Conservation (phyloP, 495 filamentous ascomycete genomes). For the Letharia lupina region DNA sequence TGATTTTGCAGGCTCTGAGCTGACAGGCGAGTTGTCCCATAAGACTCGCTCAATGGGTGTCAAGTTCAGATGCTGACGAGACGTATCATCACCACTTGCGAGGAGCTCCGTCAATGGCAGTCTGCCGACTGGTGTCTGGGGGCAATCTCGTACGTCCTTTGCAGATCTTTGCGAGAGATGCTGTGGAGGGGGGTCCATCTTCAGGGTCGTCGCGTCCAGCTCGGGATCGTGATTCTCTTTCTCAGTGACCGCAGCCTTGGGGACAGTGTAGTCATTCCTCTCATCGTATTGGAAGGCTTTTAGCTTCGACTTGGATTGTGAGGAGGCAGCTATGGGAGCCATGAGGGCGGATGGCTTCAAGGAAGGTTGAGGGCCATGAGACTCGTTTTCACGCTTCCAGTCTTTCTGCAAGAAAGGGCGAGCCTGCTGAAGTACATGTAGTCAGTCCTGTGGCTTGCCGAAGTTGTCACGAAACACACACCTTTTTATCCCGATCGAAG, state of each 20-base stretch:
- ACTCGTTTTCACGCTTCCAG: slow-evolving; percentile 8
- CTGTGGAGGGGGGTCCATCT: slow-evolving; percentile 28
- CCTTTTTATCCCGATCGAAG: slow-evolving; percentile 34
- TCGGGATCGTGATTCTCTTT: slow-evolving; percentile 28
- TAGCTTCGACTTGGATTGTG: slow-evolving; percentile 49
- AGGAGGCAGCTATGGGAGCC: slow-evolving; percentile 31
- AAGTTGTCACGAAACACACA: not conserved
- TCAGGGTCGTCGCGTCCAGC: slow-evolving; percentile 32
- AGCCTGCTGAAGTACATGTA: slow-evolving; percentile 3
- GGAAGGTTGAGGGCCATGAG: not conserved
- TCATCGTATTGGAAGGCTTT: slow-evolving; percentile 48
- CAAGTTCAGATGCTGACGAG: slow-evolving; percentile 33
- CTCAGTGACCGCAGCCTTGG: slow-evolving; percentile 22
- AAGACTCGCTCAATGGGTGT: slow-evolving; percentile 65
- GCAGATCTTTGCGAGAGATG: slow-evolving; percentile 26
- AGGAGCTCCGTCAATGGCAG: slow-evolving; percentile 75
- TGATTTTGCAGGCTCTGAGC: slow-evolving; percentile 36
- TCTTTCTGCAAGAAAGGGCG: slow-evolving; percentile 17
- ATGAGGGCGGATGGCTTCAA: not conserved
- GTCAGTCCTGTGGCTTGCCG: not conserved
- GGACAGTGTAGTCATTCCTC: slow-evolving; percentile 15
- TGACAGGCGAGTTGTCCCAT: slow-evolving; percentile 55
- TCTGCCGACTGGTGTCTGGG: slow-evolving; percentile 66
- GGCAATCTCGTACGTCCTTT: slow-evolving; percentile 41
- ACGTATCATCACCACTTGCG: slow-evolving; percentile 56